Base-by-base conservation (phyloP, 2,329 filamentous ascomycete genomes). In the Alternaria viburni region DNA sequence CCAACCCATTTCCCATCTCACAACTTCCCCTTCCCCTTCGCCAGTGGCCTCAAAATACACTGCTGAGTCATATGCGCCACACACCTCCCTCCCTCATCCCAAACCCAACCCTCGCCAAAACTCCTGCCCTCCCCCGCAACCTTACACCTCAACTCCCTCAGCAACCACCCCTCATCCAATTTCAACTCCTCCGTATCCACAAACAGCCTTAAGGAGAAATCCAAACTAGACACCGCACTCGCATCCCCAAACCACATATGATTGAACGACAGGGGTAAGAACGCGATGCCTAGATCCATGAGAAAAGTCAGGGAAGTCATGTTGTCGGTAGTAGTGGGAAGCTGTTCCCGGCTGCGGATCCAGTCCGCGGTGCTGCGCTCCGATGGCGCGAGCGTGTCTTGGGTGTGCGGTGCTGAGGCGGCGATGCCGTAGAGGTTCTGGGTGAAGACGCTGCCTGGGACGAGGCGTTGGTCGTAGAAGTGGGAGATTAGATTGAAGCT, bases 11-110 rank as follows among this genome's bases (percentile, higher is more conserved):
- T 23, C 10, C 8, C 1, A 21, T n/a, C 32, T 36, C 9, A 71
- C 45, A 71, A 45, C 62, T 69, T 73, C 21, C 54, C 68, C 28
- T 64, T 17, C 36, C 8, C 15, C 32, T 41, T 57, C 11, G 43
- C 52, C 57, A 72, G 68, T 59, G 73, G 72, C 59, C 78, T 71
- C 72, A 79, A 32, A 26, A 79, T 80, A 58, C 71, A 70, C 75
- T 85, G 83, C 75, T 86, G 85, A 10, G 80, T 84, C 81, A 85
- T 85, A 46, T 70, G 78, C 13, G 83, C 84, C 1, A 86, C 73
- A 66, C 85, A 67, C 44, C 74, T 79, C 0, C 84, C 84, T 36
- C 78, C 59, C 57, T 77, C 74, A 69, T 86, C 80, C 79, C 80
- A 86, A 4, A 87, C 46, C 59, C 81, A 78, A 0, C 69, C 74